phyloP scores from a whole-genome alignment of 345 rosid genomes.

The Boechera divaricarpa region DNA sequence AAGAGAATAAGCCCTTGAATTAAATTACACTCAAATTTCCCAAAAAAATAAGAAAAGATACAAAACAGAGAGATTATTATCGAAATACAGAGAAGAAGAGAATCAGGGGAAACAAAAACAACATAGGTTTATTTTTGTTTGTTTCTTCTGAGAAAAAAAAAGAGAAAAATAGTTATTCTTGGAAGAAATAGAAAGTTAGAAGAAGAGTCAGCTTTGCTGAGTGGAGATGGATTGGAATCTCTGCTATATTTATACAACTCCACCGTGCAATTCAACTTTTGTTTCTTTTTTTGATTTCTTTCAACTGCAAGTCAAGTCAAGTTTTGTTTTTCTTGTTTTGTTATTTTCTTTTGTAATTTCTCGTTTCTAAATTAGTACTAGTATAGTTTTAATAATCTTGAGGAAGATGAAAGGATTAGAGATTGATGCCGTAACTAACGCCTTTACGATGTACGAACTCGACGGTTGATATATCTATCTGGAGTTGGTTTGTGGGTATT shows the following conservation, averaged over 20 bases:
- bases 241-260: slow-evolving; percentile 56
- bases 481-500: slow-evolving; percentile 27
- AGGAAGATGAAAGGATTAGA: slow-evolving; percentile 43
- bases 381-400: not conserved
- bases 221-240: slow-evolving; percentile 40
- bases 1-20: slow-evolving; percentile 13
- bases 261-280: slow-evolving; percentile 30
- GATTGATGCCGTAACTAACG: slow-evolving; percentile 30
- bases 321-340: no score
- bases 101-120: not conserved
- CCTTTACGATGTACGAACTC: slow-evolving; percentile 23
- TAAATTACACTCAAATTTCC: not conserved
- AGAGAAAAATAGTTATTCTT: slow-evolving; percentile 49
- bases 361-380: not conserved
- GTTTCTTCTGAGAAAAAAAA: not conserved
- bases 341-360: slow-evolving; percentile 7
- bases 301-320: slow-evolving; percentile 44
- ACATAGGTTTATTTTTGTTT: not conserved
- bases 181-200: slow-evolving; percentile 39
- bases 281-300: slow-evolving; percentile 7
- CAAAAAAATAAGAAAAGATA: not conserved
- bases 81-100: not conserved
- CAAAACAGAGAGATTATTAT: not conserved
- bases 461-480: slow-evolving; percentile 17
- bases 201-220: slow-evolving; percentile 39